A percentile compares a stretch with the other conserved stretches of the same genome.
These are phyloP conservation scores for Triadica sebifera DNA, from an alignment of 345 rosid genomes.

Conservation along the genomic window DNA sequence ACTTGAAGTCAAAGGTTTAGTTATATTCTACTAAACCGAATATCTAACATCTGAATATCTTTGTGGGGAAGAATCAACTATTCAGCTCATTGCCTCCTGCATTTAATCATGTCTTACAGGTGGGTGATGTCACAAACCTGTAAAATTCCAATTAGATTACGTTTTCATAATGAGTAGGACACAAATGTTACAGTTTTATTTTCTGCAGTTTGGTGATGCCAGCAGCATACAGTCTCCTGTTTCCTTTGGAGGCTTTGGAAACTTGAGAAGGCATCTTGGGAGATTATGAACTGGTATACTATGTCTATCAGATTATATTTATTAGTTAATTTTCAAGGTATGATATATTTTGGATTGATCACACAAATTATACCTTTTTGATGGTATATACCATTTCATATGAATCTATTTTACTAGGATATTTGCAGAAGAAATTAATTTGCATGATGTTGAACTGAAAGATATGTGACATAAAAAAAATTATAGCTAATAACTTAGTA, in stretches of 20 bases:
- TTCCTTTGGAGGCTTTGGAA: slow-evolving; percentile 97
- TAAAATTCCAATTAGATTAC: slow-evolving; percentile 11
- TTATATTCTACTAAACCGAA: background rate
- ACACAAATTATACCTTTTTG: background rate
- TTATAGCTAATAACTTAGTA: background rate
- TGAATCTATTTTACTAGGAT: background rate
- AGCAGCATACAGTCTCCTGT: slow-evolving; percentile 98
- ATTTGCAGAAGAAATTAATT: background rate
- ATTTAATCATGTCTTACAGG: slow-evolving; percentile 90
- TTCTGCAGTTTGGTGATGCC: slow-evolving; percentile 95
- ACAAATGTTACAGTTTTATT: slow-evolving; percentile 15
- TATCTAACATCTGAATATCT: slow-evolving; percentile 39
- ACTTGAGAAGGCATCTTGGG: slow-evolving; percentile 86
- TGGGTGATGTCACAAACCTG: slow-evolving; percentile 26
- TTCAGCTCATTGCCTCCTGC: slow-evolving; percentile 89
- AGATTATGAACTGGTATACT: slow-evolving; percentile 77
- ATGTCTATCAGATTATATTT: background rate
- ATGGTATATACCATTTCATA: background rate
- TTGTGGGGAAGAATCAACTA: slow-evolving; percentile 34
- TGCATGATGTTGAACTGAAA: slow-evolving; percentile 2
- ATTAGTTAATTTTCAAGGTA: slow-evolving; percentile 5
- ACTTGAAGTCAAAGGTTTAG: background rate
- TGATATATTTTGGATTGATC: background rate
- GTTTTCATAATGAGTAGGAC: slow-evolving; percentile 9
- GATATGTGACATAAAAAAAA: background rate